These are phyloP conservation scores for Albizia julibrissin DNA, from an alignment of 306 rosid species.

Conservation along the genomic window DNA sequence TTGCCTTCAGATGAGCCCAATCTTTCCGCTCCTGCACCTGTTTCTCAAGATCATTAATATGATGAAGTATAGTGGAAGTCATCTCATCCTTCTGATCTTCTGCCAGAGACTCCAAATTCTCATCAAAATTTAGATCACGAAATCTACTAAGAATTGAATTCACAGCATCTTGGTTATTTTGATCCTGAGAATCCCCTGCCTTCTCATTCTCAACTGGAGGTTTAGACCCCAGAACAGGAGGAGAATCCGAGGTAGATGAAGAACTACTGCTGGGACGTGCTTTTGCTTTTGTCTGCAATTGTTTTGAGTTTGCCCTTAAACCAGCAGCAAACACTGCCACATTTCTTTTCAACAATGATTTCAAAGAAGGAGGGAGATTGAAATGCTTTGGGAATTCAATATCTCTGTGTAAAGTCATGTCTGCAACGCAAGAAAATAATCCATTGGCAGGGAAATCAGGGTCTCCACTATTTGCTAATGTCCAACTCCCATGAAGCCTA, in stretches of 20 bases:
- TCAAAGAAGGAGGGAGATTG: constrained; percentile 73
- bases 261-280: constrained; percentile 16
- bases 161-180: constrained; percentile 55
- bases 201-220: constrained; percentile 38
- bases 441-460: constrained; percentile 49
- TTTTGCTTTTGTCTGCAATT: constrained; percentile 37
- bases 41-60: constrained; percentile 69
- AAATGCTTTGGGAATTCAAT: constrained; percentile 71
- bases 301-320: constrained; percentile 59
- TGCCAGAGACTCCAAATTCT: constrained; percentile 52
- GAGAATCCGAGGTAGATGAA: constrained; percentile 36
- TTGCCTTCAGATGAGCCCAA: constrained; percentile 84
- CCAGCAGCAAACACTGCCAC: constrained; percentile 78
- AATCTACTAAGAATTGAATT: constrained; percentile 66
- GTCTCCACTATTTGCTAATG: constrained; percentile 60
- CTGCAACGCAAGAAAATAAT: constrained; percentile 43
- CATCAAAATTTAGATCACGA: constrained; percentile 63
- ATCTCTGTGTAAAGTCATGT: constrained; percentile 52
- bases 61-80: constrained; percentile 55
- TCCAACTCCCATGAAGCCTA: constrained; percentile 70
- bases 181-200: constrained; percentile 42
- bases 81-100: constrained; percentile 74
- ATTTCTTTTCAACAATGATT: constrained; percentile 61
- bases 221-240: constrained; percentile 39
- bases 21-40: constrained; percentile 77